Conservation (phyloP, 139 green algal species). For the Chlorella vulgaris region DNA sequence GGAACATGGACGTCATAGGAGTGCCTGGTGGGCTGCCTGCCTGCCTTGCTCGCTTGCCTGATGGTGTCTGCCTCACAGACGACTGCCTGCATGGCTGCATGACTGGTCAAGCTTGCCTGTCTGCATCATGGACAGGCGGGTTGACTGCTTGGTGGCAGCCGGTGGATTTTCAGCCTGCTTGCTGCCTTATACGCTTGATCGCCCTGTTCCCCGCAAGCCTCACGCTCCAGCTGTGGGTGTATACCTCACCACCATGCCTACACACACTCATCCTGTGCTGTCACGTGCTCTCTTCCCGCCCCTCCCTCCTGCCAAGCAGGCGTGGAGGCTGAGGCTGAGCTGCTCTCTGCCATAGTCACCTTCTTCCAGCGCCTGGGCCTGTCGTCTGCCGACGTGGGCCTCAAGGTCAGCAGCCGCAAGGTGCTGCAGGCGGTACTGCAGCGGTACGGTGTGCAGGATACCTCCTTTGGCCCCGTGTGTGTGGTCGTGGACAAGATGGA, state of each 20-base stretch:
- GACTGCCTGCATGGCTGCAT: background rate
- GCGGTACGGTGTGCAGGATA: constrained; percentile 64
- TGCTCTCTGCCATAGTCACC: constrained; percentile 88
- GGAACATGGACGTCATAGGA: constrained; percentile 98
- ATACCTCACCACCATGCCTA: too few species aligned
- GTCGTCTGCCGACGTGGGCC: constrained; percentile 78
- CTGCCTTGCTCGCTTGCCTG: too few species aligned
- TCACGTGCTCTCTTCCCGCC: background rate
- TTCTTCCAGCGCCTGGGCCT: constrained; percentile 91
- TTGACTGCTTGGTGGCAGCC: too few species aligned
- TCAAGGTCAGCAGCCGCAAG: constrained; percentile 94
- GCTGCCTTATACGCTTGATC: too few species aligned
- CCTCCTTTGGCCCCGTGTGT: constrained; percentile 80
- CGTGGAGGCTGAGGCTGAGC: constrained; percentile 92
- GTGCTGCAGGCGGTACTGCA: constrained; percentile 76
- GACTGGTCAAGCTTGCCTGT: background rate
- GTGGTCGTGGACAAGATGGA: constrained; percentile 97
- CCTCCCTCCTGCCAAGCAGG: background rate
- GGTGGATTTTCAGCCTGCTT: too few species aligned
- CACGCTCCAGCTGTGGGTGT: background rate
- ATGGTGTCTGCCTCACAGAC: too few species aligned
- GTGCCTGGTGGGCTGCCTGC: constrained; percentile 62
- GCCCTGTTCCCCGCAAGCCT: background rate
- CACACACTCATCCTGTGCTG: background rate
- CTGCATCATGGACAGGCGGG: too few species aligned